A percentile compares a stretch with the other conserved stretches of the same genome.
Evolutionary conservation across 805 yeast genomes (phyloP).

Genomic region (Zygosaccharomyces gambellarensis): DNA sequence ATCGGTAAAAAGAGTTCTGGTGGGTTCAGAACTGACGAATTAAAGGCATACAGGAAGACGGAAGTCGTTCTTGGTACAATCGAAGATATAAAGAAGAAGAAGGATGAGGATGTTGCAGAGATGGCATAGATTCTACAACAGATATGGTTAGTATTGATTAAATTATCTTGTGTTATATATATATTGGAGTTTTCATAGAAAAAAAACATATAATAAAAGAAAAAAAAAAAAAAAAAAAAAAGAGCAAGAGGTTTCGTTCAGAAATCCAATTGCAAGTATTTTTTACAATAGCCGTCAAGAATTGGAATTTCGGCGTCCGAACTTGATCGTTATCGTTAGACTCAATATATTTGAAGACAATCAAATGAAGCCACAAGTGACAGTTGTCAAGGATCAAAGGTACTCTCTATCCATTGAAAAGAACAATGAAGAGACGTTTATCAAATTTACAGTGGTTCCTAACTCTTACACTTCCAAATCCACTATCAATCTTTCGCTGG

Average conservation of each 20-base stretch:
- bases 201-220: not conserved
- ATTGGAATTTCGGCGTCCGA: not conserved
- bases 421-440: constrained; percentile 7
- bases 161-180: not conserved
- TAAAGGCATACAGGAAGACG: constrained; percentile 48
- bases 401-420: constrained; percentile 10
- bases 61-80: constrained; percentile 66
- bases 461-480: constrained; percentile 3
- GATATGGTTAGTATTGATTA: not conserved
- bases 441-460: constrained; percentile 16
- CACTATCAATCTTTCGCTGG: not conserved
- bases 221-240: not conserved
- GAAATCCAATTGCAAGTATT: not conserved
- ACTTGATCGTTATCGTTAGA: not conserved
- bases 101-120: constrained; percentile 27
- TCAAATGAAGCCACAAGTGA: not conserved
- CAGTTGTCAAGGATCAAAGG: not conserved
- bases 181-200: not conserved
- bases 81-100: constrained; percentile 37
- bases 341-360: not conserved
- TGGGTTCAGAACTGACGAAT: constrained; percentile 40
- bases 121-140: not conserved
- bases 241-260: not conserved
- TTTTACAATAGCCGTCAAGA: not conserved
- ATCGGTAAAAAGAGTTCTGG: constrained; percentile 43